phyloP scores from a whole-genome alignment of 768 basidiomycete species.

The Russula vinacea region DNA sequence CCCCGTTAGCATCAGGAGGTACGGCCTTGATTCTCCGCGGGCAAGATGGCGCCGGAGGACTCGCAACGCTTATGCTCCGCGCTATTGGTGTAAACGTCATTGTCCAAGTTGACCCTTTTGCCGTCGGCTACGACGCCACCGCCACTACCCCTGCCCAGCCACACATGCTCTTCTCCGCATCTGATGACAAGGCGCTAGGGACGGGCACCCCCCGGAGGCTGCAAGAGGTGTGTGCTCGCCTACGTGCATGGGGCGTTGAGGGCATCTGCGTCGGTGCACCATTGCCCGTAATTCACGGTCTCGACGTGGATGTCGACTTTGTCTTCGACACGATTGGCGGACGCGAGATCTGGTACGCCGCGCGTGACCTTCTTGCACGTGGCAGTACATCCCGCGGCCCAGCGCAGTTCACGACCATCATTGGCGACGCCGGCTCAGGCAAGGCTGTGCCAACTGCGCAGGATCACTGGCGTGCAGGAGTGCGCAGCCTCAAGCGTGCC shows the following conservation, averaged over 20 bases:
- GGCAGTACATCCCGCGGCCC: constrained; percentile 34
- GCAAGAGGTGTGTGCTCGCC: constrained; percentile 42
- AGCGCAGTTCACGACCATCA: constrained; percentile 73
- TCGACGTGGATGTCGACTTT: constrained; percentile 67
- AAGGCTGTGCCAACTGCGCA: constrained; percentile 64
- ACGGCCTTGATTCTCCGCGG: constrained; percentile 63
- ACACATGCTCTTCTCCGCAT: constrained; percentile 30
- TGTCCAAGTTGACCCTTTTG: constrained; percentile 56
- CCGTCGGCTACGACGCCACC: constrained; percentile 36
- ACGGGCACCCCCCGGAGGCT: constrained; percentile 28
- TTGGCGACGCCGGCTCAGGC: constrained; percentile 62
- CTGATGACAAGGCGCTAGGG: constrained; percentile 34
- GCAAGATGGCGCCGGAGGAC: constrained; percentile 70
- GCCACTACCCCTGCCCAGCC: constrained; percentile 37
- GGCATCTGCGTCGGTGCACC: constrained; percentile 70
- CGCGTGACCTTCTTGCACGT: constrained; percentile 52
- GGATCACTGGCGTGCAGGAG: constrained; percentile 69
- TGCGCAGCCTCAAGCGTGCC: constrained; percentile 53
- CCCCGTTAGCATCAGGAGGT: constrained; percentile 15
- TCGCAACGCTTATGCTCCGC: constrained; percentile 76
- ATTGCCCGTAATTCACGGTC: constrained; percentile 50
- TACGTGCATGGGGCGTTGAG: constrained; percentile 69
- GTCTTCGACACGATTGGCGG: constrained; percentile 84
- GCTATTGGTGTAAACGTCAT: constrained; percentile 68
- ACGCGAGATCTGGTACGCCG: constrained; percentile 71